Evolutionary conservation across 495 filamentous ascomycete genomes (phyloP).

Genomic region (Articulospora tetracladia): DNA sequence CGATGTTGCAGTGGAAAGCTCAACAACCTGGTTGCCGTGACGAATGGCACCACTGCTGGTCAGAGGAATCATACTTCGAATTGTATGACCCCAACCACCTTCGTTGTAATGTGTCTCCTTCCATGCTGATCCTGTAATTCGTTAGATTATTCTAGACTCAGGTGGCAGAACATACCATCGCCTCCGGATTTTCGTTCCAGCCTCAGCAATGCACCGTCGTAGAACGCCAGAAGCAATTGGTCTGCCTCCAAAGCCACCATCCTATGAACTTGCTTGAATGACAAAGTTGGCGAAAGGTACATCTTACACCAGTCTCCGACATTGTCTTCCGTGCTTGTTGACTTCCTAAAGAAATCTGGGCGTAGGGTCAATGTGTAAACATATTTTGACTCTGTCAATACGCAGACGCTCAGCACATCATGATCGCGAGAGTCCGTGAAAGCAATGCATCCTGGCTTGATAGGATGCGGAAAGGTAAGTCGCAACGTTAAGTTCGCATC

Average conservation of each 20-base stretch:
- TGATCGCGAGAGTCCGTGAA: slow-evolving; percentile 75
- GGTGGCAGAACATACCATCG: slow-evolving; percentile 50
- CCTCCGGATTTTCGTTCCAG: slow-evolving; percentile 63
- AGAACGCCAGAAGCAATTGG: slow-evolving; percentile 73
- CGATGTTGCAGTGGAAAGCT: slow-evolving; percentile 58
- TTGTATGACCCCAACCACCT: slow-evolving; percentile 68
- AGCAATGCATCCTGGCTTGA: slow-evolving; percentile 71
- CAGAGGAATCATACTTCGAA: slow-evolving; percentile 70
- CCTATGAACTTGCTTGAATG: slow-evolving; percentile 75
- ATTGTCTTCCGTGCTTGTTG: slow-evolving; percentile 63
- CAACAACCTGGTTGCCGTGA: slow-evolving; percentile 62
- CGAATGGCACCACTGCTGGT: slow-evolving; percentile 60
- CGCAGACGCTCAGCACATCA: slow-evolving; percentile 76
- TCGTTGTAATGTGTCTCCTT: slow-evolving; percentile 75
- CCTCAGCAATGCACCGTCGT: slow-evolving; percentile 76
- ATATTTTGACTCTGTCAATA: slow-evolving; percentile 71
- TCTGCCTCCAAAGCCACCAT: slow-evolving; percentile 67
- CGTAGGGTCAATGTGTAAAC: slow-evolving; percentile 77
- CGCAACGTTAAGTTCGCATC: slow-evolving; percentile 72
- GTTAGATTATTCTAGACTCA: neutral
- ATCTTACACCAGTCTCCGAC: slow-evolving; percentile 73
- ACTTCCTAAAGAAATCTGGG: slow-evolving; percentile 72
- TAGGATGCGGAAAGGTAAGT: slow-evolving; percentile 67
- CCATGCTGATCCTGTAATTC: slow-evolving; percentile 55
- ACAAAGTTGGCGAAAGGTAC: slow-evolving; percentile 64